Evolutionary conservation across 208 protist genomes (phyloP).

Genomic region (Leishmania turanica): DNA sequence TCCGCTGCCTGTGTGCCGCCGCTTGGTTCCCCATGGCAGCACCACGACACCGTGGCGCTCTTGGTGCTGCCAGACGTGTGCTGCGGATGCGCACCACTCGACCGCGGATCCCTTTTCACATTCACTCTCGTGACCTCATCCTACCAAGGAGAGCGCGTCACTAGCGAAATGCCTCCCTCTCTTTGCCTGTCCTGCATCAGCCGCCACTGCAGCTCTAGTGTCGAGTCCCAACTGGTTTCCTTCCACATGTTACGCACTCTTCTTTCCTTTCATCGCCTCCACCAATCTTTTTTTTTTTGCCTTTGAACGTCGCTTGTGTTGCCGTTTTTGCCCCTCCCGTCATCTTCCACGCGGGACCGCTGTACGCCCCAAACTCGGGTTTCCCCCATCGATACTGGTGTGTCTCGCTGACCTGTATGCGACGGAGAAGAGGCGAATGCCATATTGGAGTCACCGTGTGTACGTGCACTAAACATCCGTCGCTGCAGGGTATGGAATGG

Average conservation of each 20-base stretch:
- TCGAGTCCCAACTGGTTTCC: background rate
- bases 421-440: background rate
- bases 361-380: background rate
- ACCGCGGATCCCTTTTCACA: background rate
- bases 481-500: background rate
- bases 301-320: background rate
- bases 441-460: background rate
- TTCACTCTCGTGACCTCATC: background rate
- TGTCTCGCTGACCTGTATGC: background rate
- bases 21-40: background rate
- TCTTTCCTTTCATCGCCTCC: background rate
- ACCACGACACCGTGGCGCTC: background rate
- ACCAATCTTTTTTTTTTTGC: background rate
- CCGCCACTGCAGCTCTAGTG: background rate
- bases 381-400: background rate
- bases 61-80: background rate
- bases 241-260: background rate
- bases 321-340: background rate
- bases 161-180: background rate
- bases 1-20: background rate
- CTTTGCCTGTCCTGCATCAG: background rate
- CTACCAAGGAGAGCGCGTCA: background rate
- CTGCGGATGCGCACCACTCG: background rate
- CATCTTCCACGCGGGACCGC: background rate
- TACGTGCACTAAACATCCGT: background rate